phyloP scores from a whole-genome alignment of 495 filamentous ascomycete genomes.

The Penicillium canescens region DNA sequence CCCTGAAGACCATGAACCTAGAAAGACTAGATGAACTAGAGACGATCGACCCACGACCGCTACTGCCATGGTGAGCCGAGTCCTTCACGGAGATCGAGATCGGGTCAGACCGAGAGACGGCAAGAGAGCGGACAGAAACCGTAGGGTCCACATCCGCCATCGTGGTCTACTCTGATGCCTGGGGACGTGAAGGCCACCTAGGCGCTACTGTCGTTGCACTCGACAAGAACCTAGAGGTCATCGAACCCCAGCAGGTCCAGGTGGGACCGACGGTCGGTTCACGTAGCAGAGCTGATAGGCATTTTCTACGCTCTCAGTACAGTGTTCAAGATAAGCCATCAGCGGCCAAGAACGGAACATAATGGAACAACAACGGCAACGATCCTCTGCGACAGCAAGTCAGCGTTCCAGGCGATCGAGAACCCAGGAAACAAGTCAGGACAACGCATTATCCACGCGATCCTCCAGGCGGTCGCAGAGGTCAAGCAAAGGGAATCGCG shows the following conservation, averaged over 20 bases:
- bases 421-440: too few relatives aligned
- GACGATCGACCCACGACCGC: slow-evolving; percentile 21
- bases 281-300: slow-evolving; percentile 14
- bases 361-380: background rate
- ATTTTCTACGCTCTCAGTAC: slow-evolving; percentile 12
- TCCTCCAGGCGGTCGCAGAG: too few relatives aligned
- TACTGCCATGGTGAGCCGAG: slow-evolving; percentile 8
- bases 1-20: slow-evolving; percentile 17
- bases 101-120: slow-evolving; percentile 13
- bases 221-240: slow-evolving; percentile 1
- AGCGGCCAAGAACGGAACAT: background rate
- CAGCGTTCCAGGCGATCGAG: too few relatives aligned
- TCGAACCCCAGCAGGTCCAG: slow-evolving; percentile 6
- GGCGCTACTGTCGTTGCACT: slow-evolving; percentile 12
- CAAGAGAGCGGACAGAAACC: slow-evolving; percentile 3
- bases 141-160: slow-evolving; percentile 3
- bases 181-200: slow-evolving; percentile 11
- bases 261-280: slow-evolving; percentile 17
- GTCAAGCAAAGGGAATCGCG: too few relatives aligned
- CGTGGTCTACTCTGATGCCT: slow-evolving; percentile 13
- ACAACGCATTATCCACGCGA: too few relatives aligned
- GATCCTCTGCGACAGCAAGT: too few relatives aligned
- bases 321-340: slow-evolving; percentile 1
- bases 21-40: slow-evolving; percentile 14
- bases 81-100: slow-evolving; percentile 19